These are phyloP conservation scores for Ceratobasidium sp. DNA, from an alignment of 1,284 basidiomycete genomes.

Conservation along the genomic window DNA sequence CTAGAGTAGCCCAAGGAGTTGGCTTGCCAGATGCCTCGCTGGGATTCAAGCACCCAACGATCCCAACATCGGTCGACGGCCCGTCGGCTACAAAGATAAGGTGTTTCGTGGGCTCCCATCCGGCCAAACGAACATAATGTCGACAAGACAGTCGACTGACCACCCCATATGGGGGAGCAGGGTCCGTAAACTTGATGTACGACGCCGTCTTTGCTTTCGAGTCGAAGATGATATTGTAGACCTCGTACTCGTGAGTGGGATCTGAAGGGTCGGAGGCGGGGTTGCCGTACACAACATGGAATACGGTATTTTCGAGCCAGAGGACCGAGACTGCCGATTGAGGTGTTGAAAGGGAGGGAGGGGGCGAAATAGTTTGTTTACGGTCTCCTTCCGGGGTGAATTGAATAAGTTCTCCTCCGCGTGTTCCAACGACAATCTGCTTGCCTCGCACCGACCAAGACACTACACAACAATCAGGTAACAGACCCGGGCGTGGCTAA, in stretches of 20 bases:
- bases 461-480: conserved; percentile 57
- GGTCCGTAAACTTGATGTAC: conserved; percentile 62
- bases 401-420: conserved; percentile 76
- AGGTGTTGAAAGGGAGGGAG: conserved; percentile 60
- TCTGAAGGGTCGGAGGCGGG: conserved; percentile 51
- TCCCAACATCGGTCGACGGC: conserved; percentile 79
- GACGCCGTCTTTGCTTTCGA: conserved; percentile 64
- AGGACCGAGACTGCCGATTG: conserved; percentile 61
- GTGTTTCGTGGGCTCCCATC: conserved; percentile 72
- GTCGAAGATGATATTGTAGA: conserved; percentile 71
- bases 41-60: conserved; percentile 64
- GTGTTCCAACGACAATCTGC: conserved; percentile 80
- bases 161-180: conserved; percentile 65
- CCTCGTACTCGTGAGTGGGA: conserved; percentile 64
- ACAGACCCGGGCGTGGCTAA: conserved; percentile 32
- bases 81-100: conserved; percentile 77
- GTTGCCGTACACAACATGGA: conserved; percentile 72
- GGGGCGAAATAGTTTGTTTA: conserved; percentile 68
- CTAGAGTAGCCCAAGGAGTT: conserved; percentile 70
- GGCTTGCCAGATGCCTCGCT: conserved; percentile 52
- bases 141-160: conserved; percentile 65
- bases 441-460: conserved; percentile 91
- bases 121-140: conserved; percentile 66
- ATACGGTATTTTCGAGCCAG: conserved; percentile 81
- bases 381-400: conserved; percentile 68